A percentile compares a stretch with the other conserved stretches of the same genome.
Conservation (phyloP, 2,329 filamentous ascomycete species). For the Colletotrichum liriopes region DNA sequence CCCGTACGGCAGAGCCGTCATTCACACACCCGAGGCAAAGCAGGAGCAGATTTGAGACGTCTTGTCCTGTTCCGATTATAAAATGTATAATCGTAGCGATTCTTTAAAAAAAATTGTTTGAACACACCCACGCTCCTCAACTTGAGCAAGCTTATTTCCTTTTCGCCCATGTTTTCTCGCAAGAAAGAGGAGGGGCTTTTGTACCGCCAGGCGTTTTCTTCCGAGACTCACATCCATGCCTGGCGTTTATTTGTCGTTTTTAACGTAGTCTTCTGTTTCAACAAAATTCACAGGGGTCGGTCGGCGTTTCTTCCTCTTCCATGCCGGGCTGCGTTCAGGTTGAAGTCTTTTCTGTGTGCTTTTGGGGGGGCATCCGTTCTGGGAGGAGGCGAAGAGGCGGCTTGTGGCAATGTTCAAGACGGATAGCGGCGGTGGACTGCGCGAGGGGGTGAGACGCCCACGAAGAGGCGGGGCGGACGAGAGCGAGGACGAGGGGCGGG, state of each 20-base stretch:
- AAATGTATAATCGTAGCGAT: conserved; percentile 42
- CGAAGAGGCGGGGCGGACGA: not conserved
- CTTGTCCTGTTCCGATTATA: conserved; percentile 26
- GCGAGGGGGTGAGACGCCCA: not conserved
- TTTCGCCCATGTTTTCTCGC: not conserved
- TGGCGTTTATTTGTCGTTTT: not conserved
- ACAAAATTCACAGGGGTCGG: not conserved
- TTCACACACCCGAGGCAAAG: not conserved
- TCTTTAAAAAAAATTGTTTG: conserved; percentile 5
- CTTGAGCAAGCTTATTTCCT: not conserved
- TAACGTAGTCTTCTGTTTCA: not conserved
- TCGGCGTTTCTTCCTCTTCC: not conserved
- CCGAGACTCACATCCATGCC: not conserved
- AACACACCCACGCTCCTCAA: not conserved
- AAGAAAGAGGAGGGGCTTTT: not conserved
- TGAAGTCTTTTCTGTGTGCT: not conserved
- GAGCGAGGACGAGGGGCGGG: not conserved
- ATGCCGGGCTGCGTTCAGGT: not conserved
- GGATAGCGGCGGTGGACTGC: not conserved
- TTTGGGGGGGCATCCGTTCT: not conserved
- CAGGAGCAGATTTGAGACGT: not conserved
- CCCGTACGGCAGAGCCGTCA: conserved; percentile 31
- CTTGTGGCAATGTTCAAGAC: not conserved
- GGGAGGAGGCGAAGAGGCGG: not conserved
- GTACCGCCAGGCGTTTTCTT: conserved; percentile 5